Evolutionary conservation across 179 eudicot genomes (phyloP).

Genomic region (Vitellaria paradoxa): DNA sequence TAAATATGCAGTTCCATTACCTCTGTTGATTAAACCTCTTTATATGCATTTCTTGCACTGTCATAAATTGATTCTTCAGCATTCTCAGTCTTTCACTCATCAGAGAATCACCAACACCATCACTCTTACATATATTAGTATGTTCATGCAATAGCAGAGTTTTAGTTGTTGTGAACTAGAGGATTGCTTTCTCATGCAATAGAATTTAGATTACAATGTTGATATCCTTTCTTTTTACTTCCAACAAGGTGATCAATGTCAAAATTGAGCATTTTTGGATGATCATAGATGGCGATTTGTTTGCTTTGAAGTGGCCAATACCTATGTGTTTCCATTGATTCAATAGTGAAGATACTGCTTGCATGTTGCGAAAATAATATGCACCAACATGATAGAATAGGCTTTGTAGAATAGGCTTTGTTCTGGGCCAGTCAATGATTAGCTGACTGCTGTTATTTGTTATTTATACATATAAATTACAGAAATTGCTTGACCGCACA

Average conservation of each 20-base stretch:
- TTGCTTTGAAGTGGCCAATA: too few species aligned
- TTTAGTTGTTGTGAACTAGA: neutral
- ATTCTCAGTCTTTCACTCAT: neutral
- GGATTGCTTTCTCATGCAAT: neutral
- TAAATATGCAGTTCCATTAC: slow-evolving; percentile 4
- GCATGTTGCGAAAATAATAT: too few species aligned
- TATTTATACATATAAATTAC: neutral
- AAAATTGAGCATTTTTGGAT: too few species aligned
- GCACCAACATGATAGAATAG: neutral
- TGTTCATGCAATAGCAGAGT: neutral
- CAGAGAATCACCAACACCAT: neutral
- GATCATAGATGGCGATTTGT: too few species aligned
- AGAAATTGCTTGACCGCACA: neutral
- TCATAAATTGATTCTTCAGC: neutral
- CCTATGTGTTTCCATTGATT: too few species aligned
- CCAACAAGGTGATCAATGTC: too few species aligned
- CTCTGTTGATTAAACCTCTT: neutral
- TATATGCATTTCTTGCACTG: neutral
- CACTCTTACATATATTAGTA: neutral
- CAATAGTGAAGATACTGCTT: too few species aligned
- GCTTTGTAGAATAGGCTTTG: neutral
- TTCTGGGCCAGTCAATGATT: too few species aligned
- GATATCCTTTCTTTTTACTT: neutral
- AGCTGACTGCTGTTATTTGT: neutral
- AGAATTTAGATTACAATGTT: neutral